Conservation (phyloP, 176 grass and related monocot species). For the Hsuehochloa calcarea region DNA sequence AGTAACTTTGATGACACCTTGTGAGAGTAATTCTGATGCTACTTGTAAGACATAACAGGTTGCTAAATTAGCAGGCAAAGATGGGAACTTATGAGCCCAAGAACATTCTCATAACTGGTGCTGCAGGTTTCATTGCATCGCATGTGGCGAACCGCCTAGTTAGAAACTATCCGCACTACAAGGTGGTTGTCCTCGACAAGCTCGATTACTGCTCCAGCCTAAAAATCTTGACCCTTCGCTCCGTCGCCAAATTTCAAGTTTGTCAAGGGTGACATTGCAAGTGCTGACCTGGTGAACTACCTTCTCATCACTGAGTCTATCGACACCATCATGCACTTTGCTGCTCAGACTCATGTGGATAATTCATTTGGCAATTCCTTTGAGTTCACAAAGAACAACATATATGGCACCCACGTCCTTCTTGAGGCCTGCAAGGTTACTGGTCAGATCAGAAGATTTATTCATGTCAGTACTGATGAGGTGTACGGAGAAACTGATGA, state of each 20-base stretch:
- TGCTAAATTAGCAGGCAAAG: not conserved
- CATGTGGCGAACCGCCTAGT: conserved; percentile 75
- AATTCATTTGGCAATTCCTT: conserved; percentile 89
- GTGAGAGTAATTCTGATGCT: not conserved
- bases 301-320: conserved; percentile 72
- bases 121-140: conserved; percentile 76
- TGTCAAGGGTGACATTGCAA: conserved; percentile 86
- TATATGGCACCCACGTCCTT: conserved; percentile 78
- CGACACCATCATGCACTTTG: conserved; percentile 88
- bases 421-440: conserved; percentile 86
- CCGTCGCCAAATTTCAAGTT: conserved; percentile 68
- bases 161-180: conserved; percentile 69
- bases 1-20: not conserved
- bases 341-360: conserved; percentile 83
- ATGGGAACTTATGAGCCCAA: conserved; percentile 66
- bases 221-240: conserved; percentile 57
- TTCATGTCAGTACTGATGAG: conserved; percentile 83
- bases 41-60: conserved; percentile 11
- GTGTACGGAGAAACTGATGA: conserved; percentile 82
- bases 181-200: conserved; percentile 79
- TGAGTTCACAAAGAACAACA: conserved; percentile 89
- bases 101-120: conserved; percentile 83
- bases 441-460: conserved; percentile 71
- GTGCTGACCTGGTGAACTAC: conserved; percentile 80
- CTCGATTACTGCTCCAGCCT: conserved; percentile 80